phyloP scores from a whole-genome alignment of 441 rosid genomes.

The Gossypium schwendimanii region DNA sequence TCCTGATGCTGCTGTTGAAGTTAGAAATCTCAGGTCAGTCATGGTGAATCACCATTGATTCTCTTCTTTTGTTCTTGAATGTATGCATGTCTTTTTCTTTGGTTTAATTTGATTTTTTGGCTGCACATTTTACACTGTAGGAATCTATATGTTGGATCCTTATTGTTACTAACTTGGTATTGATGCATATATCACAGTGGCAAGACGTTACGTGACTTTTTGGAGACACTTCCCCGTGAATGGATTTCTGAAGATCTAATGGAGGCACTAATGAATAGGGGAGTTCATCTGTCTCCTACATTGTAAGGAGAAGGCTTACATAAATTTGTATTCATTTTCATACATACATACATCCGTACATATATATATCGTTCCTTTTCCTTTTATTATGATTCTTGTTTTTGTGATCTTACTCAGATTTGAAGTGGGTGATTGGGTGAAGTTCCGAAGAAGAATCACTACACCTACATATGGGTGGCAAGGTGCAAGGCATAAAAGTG shows the following conservation, averaged over 20 bases:
- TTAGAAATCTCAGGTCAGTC: conserved; percentile 87
- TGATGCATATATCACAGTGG: conserved; percentile 47
- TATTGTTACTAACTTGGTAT: conserved; percentile 15
- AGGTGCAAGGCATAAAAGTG: conserved; percentile 88
- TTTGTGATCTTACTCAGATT: conserved; percentile 38
- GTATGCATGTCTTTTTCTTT: background rate
- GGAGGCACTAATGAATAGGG: conserved; percentile 76
- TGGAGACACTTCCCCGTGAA: conserved; percentile 97
- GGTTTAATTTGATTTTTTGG: background rate
- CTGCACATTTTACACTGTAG: background rate
- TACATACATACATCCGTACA: background rate
- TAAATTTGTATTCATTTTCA: conserved; percentile 1
- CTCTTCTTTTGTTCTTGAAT: background rate
- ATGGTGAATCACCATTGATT: background rate
- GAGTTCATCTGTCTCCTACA: conserved; percentile 88
- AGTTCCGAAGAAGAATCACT: conserved; percentile 73
- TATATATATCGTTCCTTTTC: background rate
- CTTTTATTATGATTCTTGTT: background rate
- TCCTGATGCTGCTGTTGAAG: conserved; percentile 81
- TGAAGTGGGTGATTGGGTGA: conserved; percentile 98
- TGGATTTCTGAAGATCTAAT: conserved; percentile 98
- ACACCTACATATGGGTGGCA: conserved; percentile 90
- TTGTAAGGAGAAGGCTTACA: conserved; percentile 43
- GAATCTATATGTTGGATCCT: background rate
- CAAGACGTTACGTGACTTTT: conserved; percentile 77